A percentile compares a stretch with the other conserved stretches of the same genome.
phyloP scores from a whole-genome alignment of 2,329 filamentous ascomycete genomes.

The Fusarium nisikadoi region DNA sequence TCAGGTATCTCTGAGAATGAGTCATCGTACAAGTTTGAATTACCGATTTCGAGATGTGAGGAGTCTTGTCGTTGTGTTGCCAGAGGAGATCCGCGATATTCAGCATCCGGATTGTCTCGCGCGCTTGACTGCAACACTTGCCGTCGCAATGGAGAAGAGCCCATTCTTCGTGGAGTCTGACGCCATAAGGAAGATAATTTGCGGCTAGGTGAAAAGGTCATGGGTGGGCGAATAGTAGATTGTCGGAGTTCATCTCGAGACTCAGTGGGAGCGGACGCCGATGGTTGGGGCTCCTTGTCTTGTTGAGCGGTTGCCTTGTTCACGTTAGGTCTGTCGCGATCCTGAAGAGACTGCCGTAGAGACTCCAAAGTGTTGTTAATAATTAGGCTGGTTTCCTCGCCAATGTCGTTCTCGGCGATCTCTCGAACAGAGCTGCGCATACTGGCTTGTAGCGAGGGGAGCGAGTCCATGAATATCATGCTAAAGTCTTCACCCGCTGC shows the following conservation, averaged over 20 bases:
- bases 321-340: slow-evolving; percentile 25
- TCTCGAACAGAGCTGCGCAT: slow-evolving; percentile 49
- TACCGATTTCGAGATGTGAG: slow-evolving; percentile 40
- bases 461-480: slow-evolving; percentile 67
- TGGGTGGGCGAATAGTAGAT: slow-evolving; percentile 30
- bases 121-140: slow-evolving; percentile 49
- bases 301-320: slow-evolving; percentile 18
- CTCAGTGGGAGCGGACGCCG: slow-evolving; percentile 1
- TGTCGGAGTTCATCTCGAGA: slow-evolving; percentile 23
- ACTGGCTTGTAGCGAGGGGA: slow-evolving; percentile 61
- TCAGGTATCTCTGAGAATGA: slow-evolving; percentile 68
- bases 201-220: slow-evolving; percentile 37
- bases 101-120: slow-evolving; percentile 34
- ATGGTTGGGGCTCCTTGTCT: slow-evolving; percentile 7
- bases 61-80: slow-evolving; percentile 14
- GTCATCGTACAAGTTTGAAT: slow-evolving; percentile 59
- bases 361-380: slow-evolving; percentile 66
- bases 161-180: slow-evolving; percentile 51
- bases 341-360: slow-evolving; percentile 52
- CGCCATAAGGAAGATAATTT: slow-evolving; percentile 45
- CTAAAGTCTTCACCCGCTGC: slow-evolving; percentile 66
- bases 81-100: slow-evolving; percentile 11
- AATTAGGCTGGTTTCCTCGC: slow-evolving; percentile 66
- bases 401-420: slow-evolving; percentile 57
- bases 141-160: slow-evolving; percentile 47